Evolutionary conservation across 163 green algal species (phyloP), one percentile per base, ranked within the genome.

Genomic region (Trebouxiophyceae sp.): DNA sequence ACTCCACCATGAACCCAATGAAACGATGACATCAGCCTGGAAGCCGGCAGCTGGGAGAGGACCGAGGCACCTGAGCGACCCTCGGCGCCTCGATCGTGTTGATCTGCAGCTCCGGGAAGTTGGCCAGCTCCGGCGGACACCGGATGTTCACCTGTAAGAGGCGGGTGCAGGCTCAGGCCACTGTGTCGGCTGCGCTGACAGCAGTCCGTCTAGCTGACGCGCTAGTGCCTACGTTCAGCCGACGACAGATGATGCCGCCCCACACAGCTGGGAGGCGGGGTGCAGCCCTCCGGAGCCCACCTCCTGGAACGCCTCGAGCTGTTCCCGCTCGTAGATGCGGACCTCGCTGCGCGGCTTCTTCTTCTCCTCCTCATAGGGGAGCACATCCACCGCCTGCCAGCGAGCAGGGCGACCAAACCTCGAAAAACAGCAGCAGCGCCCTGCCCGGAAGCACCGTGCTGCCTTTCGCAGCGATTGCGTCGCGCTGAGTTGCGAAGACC

Each of bases 261-360:
- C n/a, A n/a, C n/a, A n/a, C n/a, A n/a, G n/a, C n/a, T n/a, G n/a
- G n/a, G n/a, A n/a, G n/a, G n/a, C n/a, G n/a, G n/a, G n/a, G n/a
- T n/a, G n/a, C n/a, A n/a, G n/a, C n/a, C n/a, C n/a, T n/a, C n/a
- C n/a, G n/a, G n/a, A n/a, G n/a, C 54, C 32, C 33, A 95, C 89
- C 77, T 90, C 75, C 63, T 82, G 86, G 66, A 92, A 92, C 39
- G 82, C 77, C 71, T 93, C 78, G 34, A 96, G 59, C 27, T 89
- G 93, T 6, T 95, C 87, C 30, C 78, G 80, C 4, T 69, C 47
- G 64, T 96, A 96, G 28, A 72, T 77, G 19, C 91, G 68, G 2
- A 91, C 77, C 62, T 92, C 83, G 5, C 76, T 68, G n/a, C 67
- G 44, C 29, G 79, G 74, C 68, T 90, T 92, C 65, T 78, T 79